Conservation (phyloP, 768 basidiomycete species). For the Tulasnella sp. region DNA sequence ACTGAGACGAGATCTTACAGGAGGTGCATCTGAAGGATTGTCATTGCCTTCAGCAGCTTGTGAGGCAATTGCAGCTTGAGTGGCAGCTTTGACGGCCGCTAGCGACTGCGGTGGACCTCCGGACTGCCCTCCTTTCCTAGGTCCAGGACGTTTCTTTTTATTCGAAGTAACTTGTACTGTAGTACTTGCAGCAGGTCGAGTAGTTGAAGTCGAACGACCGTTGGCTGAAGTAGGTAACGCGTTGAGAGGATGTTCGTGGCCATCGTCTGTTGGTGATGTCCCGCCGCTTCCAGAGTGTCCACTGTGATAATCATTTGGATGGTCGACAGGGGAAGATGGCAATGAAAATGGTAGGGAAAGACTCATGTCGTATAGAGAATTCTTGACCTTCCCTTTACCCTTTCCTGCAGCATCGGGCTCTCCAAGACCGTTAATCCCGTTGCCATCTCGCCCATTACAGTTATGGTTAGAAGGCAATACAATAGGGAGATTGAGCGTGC, state of each 20-base stretch:
- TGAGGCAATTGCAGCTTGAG: slow-evolving; percentile 2
- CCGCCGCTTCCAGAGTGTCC: not conserved
- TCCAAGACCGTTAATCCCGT: not conserved
- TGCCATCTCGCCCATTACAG: not conserved
- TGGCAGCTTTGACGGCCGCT: slow-evolving; percentile 6
- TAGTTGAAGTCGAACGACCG: not conserved
- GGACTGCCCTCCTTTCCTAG: not conserved
- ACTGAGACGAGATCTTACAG: not conserved
- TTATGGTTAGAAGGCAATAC: not conserved
- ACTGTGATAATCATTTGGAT: too few relatives aligned
- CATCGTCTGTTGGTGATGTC: not conserved
- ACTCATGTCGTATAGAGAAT: not conserved
- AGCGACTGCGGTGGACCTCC: not conserved
- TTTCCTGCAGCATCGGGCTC: slow-evolving; percentile 4
- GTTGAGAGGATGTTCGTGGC: not conserved
- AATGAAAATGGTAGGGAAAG: slow-evolving; percentile 7
- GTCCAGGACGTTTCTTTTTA: not conserved
- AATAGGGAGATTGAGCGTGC: not conserved
- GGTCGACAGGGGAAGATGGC: not conserved
- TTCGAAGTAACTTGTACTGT: not conserved
- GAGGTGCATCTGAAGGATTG: not conserved
- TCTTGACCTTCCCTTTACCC: slow-evolving; percentile 1
- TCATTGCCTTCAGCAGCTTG: slow-evolving; percentile 5
- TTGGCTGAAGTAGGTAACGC: not conserved
- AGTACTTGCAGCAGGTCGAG: not conserved